phyloP scores from a whole-genome alignment of 2,329 filamentous ascomycete species.

The Trichoderma aggressivum region DNA sequence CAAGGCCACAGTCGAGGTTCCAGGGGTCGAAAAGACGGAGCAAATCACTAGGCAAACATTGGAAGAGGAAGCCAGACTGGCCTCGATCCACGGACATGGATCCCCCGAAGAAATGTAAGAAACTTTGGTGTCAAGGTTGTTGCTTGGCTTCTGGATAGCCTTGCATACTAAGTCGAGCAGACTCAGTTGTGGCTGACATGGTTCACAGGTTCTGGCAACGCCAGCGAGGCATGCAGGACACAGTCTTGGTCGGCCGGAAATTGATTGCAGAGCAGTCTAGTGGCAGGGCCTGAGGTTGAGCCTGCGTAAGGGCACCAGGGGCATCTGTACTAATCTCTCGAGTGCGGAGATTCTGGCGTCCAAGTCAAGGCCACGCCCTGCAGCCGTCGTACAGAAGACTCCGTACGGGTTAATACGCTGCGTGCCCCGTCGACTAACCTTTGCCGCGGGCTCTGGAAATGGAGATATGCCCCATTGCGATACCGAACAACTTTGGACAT shows the following conservation, averaged over 20 bases:
- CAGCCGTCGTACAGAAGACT: neutral
- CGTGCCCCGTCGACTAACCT: neutral
- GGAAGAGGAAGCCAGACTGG: slow-evolving; percentile 58
- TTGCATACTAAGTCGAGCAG: neutral
- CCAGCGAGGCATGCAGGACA: slow-evolving; percentile 57
- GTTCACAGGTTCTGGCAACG: slow-evolving; percentile 57
- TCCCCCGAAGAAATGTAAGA: slow-evolving; percentile 51
- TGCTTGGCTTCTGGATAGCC: neutral
- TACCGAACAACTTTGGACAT: neutral
- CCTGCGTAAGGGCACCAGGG: neutral
- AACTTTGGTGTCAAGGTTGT: neutral
- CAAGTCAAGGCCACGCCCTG: neutral
- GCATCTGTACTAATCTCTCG: neutral
- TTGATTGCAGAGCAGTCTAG: slow-evolving; percentile 50
- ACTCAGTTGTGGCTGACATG: slow-evolving; percentile 10
- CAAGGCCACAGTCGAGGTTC: slow-evolving; percentile 38
- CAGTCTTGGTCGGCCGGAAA: slow-evolving; percentile 52
- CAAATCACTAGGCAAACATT: slow-evolving; percentile 63
- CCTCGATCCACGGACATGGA: slow-evolving; percentile 48
- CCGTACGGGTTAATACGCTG: neutral
- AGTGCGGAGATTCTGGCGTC: neutral
- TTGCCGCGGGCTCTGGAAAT: neutral
- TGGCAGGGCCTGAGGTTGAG: neutral
- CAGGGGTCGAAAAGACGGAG: slow-evolving; percentile 50
- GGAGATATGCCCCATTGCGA: slow-evolving; percentile 14